Evolutionary conservation across 2,329 filamentous ascomycete genomes (phyloP).

Genomic region (Colletotrichum gigasporum): DNA sequence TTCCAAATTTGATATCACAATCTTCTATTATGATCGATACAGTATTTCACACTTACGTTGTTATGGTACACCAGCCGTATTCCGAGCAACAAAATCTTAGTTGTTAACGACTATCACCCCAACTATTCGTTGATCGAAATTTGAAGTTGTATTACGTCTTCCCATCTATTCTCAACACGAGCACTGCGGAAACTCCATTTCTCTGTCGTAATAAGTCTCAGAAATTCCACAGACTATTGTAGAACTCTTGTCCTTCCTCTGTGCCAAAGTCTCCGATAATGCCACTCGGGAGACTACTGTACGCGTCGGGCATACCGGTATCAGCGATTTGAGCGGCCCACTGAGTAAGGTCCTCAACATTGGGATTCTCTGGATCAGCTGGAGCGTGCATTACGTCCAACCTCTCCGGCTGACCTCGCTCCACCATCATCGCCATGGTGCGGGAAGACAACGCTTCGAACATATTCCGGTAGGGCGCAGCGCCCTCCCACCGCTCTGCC

Average conservation of each 20-base stretch:
- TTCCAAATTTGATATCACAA: too few relatives aligned
- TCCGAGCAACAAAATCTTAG: too few relatives aligned
- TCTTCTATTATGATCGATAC: too few relatives aligned
- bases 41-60: too few relatives aligned
- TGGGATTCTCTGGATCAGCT: background rate
- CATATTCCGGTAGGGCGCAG: constrained; percentile 43
- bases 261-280: background rate
- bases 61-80: too few relatives aligned
- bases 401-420: background rate
- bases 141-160: too few relatives aligned
- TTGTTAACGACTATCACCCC: too few relatives aligned
- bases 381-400: background rate
- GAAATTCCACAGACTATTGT: background rate
- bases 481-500: constrained; percentile 41
- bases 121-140: too few relatives aligned
- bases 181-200: too few relatives aligned
- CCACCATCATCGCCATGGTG: constrained; percentile 36
- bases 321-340: constrained; percentile 2
- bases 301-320: background rate
- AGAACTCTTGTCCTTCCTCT: background rate
- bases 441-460: constrained; percentile 41
- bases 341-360: background rate
- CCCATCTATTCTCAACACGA: too few relatives aligned
- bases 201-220: too few relatives aligned
- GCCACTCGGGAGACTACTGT: background rate